These are phyloP conservation scores for Fistulinella staudtii DNA, from an alignment of 1,284 basidiomycete species.

Conservation along the genomic window DNA sequence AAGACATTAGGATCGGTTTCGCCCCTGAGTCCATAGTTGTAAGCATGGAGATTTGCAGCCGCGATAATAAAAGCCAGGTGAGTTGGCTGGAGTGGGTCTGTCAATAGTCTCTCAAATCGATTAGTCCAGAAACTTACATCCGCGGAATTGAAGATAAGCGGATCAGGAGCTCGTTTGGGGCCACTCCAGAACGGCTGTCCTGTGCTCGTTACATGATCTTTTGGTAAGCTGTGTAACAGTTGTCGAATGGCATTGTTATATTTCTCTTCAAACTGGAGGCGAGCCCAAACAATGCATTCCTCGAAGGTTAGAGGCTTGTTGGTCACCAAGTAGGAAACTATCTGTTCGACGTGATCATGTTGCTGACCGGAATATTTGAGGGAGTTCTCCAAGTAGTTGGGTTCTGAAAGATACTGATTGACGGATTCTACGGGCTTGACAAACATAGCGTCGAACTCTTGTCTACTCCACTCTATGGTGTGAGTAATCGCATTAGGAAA, in stretches of 20 bases:
- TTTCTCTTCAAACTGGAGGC: constrained; percentile 93
- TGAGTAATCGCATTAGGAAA: constrained; percentile 99
- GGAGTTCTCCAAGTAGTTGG: constrained; percentile 91
- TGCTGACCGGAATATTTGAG: constrained; percentile 90
- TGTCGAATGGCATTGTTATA: constrained; percentile 95
- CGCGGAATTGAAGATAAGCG: constrained; percentile 81
- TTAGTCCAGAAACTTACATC: constrained; percentile 58
- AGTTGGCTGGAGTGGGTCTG: constrained; percentile 52
- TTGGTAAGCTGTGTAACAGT: constrained; percentile 90
- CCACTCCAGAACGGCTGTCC: constrained; percentile 98
- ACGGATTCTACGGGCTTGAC: constrained; percentile 93
- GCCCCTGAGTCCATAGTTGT: constrained; percentile 96
- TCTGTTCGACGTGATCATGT: constrained; percentile 87
- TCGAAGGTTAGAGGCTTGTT: constrained; percentile 94
- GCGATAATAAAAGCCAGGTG: constrained; percentile 91
- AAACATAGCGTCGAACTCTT: constrained; percentile 91
- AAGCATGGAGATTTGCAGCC: constrained; percentile 95
- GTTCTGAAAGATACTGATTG: constrained; percentile 95
- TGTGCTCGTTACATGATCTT: constrained; percentile 84
- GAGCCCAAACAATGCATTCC: constrained; percentile 97
- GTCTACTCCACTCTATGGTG: constrained; percentile 99
- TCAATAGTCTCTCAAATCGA: constrained; percentile 1
- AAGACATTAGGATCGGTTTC: constrained; percentile 79
- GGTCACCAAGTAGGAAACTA: constrained; percentile 87
- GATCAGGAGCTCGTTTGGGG: constrained; percentile 96